These are phyloP conservation scores for Heliamphora pulchella DNA, from an alignment of 179 eudicot genomes.

Conservation along the genomic window DNA sequence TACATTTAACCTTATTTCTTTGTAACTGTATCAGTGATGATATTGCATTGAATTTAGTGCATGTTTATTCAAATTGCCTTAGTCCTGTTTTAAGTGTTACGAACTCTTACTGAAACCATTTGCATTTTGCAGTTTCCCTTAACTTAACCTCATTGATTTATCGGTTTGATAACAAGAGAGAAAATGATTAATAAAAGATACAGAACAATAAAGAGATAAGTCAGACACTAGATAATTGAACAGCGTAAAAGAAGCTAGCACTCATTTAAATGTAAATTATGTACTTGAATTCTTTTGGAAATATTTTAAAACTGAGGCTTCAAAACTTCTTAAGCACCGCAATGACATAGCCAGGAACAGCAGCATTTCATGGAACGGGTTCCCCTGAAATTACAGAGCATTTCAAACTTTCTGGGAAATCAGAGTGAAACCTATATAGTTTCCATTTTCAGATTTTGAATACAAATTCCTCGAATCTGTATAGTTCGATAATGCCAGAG, in stretches of 20 bases:
- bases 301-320: no score
- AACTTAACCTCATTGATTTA: not conserved
- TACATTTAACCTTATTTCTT: not conserved
- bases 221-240: not conserved
- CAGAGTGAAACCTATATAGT: not conserved
- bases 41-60: not conserved
- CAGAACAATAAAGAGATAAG: not conserved
- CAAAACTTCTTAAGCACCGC: not conserved
- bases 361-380: not conserved
- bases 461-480: not conserved
- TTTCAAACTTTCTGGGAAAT: not conserved
- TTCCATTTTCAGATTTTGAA: not conserved
- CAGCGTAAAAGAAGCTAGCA: not conserved
- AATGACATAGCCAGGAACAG: not conserved
- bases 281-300: not conserved
- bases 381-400: constrained; percentile 1
- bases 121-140: not conserved
- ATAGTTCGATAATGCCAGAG: not conserved
- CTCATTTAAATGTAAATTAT: not conserved
- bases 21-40: not conserved
- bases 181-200: not conserved
- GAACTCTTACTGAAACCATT: not conserved
- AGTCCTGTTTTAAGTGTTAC: not conserved
- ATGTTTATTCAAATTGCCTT: not conserved
- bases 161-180: not conserved